Evolutionary conservation across 202 grass and related monocot genomes (phyloP).

Genomic region (Dendrocalamus latiflorus): DNA sequence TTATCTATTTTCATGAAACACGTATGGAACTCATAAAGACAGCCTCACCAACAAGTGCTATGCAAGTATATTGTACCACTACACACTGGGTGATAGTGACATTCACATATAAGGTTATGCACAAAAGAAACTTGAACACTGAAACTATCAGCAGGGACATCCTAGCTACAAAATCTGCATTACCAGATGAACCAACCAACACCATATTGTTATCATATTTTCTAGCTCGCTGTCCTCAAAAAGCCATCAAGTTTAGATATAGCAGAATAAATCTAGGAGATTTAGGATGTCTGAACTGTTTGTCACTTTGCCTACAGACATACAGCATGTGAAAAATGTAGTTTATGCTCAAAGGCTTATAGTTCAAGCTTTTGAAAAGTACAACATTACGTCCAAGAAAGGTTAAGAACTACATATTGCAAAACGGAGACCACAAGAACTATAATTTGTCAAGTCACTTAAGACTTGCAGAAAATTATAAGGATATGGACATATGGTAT

Average conservation of each 20-base stretch:
- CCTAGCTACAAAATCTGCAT: background rate
- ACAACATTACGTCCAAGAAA: background rate
- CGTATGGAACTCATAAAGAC: background rate
- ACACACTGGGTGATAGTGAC: background rate
- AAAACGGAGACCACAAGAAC: background rate
- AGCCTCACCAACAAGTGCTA: background rate
- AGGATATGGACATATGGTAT: background rate
- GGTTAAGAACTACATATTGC: background rate
- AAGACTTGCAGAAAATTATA: slow-evolving; percentile 6
- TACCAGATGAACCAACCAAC: background rate
- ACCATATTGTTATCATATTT: background rate
- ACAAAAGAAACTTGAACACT: background rate
- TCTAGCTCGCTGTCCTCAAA: background rate
- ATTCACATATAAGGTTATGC: background rate
- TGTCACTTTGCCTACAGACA: background rate
- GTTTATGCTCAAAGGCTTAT: background rate
- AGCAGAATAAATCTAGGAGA: slow-evolving; percentile 4
- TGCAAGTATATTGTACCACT: background rate
- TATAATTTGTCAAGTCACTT: background rate
- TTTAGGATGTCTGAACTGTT: background rate
- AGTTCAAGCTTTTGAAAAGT: background rate
- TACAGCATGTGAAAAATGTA: background rate
- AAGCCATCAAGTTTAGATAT: background rate
- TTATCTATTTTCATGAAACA: background rate
- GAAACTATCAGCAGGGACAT: background rate